These are phyloP conservation scores for Lipomyces orientalis DNA, from an alignment of 805 yeast species.

Conservation along the genomic window DNA sequence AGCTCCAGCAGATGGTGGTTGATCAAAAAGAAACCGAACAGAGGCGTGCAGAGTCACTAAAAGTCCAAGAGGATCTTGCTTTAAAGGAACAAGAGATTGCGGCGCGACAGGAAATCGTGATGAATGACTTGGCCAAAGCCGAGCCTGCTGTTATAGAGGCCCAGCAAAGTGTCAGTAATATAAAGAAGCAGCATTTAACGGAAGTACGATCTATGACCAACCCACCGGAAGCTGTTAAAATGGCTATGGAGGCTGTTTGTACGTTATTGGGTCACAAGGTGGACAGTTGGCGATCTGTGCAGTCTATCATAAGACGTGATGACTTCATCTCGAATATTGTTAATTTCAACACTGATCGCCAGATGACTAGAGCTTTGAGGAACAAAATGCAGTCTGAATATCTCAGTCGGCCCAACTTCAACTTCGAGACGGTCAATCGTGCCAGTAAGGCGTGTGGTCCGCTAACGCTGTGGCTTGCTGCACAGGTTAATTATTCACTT, in stretches of 20 bases:
- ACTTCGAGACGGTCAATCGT: conserved; percentile 73
- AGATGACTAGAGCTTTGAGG: conserved; percentile 61
- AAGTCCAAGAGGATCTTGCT: conserved; percentile 70
- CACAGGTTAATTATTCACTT: conserved; percentile 79
- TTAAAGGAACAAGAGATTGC: conserved; percentile 68
- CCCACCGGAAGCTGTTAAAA: conserved; percentile 86
- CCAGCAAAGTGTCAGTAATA: conserved; percentile 85
- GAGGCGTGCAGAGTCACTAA: conserved; percentile 81
- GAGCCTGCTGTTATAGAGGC: conserved; percentile 89
- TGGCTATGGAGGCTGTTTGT: conserved; percentile 88
- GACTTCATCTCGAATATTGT: conserved; percentile 87
- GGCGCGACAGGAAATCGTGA: conserved; percentile 59
- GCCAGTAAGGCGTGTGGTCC: conserved; percentile 98
- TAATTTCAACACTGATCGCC: conserved; percentile 65
- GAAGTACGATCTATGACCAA: conserved; percentile 87
- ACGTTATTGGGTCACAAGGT: conserved; percentile 74
- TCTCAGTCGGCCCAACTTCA: conserved; percentile 67
- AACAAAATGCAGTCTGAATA: conserved; percentile 63
- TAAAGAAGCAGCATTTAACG: conserved; percentile 88
- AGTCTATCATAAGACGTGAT: conserved; percentile 76
- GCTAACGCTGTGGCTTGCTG: conserved; percentile 82
- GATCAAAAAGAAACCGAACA: conserved; percentile 94
- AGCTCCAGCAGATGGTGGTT: conserved; percentile 73
- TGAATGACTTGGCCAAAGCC: conserved; percentile 70
- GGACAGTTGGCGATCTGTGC: conserved; percentile 79